phyloP scores from a whole-genome alignment of 257 asterid species.

The Salvia rosmarinus region DNA sequence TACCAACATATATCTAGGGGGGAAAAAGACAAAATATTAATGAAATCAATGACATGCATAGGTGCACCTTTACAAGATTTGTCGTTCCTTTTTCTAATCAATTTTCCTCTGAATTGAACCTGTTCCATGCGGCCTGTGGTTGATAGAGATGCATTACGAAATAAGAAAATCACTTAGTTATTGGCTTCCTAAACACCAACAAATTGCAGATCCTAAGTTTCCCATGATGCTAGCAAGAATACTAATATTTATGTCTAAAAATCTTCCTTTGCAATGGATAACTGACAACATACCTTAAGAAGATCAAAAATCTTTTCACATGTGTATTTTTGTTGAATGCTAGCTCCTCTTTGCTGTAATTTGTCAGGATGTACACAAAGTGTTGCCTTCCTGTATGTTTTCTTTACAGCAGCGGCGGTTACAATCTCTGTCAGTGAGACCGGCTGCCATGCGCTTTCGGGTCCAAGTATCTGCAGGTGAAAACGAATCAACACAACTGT shows the following conservation, averaged over 20 bases:
- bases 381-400: constrained; percentile 88
- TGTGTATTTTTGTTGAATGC: constrained; percentile 77
- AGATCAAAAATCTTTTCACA: constrained; percentile 93
- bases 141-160: constrained; percentile 7
- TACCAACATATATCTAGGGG: too few species aligned
- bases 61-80: constrained; percentile 23
- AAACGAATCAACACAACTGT: constrained; percentile 19
- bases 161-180: background rate
- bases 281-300: constrained; percentile 62
- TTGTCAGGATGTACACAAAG: constrained; percentile 89
- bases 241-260: background rate
- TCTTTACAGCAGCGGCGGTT: constrained; percentile 74
- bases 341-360: constrained; percentile 88
- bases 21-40: too few species aligned
- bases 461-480: constrained; percentile 72
- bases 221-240: constrained; percentile 4
- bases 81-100: constrained; percentile 41
- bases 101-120: constrained; percentile 87
- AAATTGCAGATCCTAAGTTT: background rate
- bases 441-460: constrained; percentile 87
- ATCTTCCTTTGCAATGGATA: background rate
- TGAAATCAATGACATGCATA: constrained; percentile 27
- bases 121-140: constrained; percentile 88
- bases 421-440: constrained; percentile 71
- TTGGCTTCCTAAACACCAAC: background rate